Evolutionary conservation across 2,329 filamentous ascomycete species (phyloP).

Genomic region (Stemphylium beticola): DNA sequence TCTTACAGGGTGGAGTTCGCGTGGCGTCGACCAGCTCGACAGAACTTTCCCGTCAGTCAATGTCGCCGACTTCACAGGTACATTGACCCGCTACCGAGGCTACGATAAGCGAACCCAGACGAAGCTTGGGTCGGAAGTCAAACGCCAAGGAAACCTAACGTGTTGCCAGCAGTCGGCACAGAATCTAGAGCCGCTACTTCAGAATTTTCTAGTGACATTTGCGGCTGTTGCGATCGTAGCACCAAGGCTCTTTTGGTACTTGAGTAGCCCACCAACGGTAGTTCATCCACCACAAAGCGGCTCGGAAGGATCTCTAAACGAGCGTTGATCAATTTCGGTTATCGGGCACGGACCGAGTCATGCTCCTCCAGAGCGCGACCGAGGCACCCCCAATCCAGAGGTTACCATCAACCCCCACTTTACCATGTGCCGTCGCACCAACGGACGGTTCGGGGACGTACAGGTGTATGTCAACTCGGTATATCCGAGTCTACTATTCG

Average conservation of each 20-base stretch:
- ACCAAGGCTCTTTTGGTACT: too few relatives aligned
- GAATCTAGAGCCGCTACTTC: too few relatives aligned
- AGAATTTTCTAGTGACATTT: too few relatives aligned
- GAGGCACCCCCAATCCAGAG: not conserved
- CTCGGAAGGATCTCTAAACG: constrained; percentile 2
- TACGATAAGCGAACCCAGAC: not conserved
- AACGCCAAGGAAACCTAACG: constrained; percentile 12
- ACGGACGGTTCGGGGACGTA: not conserved
- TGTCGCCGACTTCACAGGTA: not conserved
- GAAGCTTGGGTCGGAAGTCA: constrained; percentile 6
- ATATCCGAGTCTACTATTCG: too few relatives aligned
- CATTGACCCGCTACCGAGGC: not conserved
- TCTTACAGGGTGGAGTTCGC: not conserved
- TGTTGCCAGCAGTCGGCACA: not conserved
- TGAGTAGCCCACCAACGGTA: too few relatives aligned
- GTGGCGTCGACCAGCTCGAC: not conserved
- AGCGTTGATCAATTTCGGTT: not conserved
- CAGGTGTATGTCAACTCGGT: constrained; percentile 1
- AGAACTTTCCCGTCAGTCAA: constrained; percentile 1
- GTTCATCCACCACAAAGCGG: not conserved
- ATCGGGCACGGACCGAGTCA: not conserved
- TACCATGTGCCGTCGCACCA: constrained; percentile 2
- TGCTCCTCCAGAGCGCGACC: not conserved
- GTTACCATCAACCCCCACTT: not conserved
- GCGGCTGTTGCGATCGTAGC: too few relatives aligned